Percentiles rank a stretch among this genome's conserved stretches.
Evolutionary conservation across 2,329 filamentous ascomycete genomes (phyloP).

Genomic region (Penicillium sclerotigenum): DNA sequence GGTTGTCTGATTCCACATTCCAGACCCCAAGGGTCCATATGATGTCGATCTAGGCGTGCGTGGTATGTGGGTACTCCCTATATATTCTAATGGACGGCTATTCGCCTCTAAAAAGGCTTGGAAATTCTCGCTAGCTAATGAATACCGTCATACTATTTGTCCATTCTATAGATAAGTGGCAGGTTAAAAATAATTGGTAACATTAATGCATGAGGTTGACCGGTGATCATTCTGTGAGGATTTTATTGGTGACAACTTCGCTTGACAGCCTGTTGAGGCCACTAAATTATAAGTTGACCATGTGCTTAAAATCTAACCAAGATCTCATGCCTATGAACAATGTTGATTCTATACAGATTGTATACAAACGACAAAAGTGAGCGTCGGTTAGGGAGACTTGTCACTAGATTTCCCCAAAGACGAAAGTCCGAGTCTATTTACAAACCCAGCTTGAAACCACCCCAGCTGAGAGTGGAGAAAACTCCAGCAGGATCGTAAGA

Average conservation of each 20-base stretch:
- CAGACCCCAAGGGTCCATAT: constrained; percentile 2
- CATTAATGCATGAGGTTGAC: background rate
- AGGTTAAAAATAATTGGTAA: background rate
- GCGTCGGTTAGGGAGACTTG: background rate
- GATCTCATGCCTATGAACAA: background rate
- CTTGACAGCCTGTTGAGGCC: background rate
- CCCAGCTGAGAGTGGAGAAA: constrained; percentile 37
- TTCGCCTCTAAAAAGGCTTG: constrained; percentile 11
- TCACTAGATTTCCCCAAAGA: background rate
- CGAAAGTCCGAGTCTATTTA: background rate
- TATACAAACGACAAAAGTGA: background rate
- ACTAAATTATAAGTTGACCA: too few species aligned
- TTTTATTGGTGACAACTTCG: background rate
- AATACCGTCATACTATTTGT: background rate
- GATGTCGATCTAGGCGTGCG: constrained; percentile 16
- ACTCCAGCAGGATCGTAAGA: constrained; percentile 34
- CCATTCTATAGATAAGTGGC: background rate
- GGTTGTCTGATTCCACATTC: constrained; percentile 16
- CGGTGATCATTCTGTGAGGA: background rate
- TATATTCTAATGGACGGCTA: constrained; percentile 20
- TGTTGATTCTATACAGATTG: background rate
- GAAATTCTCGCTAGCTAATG: background rate
- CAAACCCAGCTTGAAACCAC: constrained; percentile 33
- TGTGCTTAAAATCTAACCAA: background rate
- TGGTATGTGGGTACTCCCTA: constrained; percentile 13